Conservation (phyloP, 257 asterid species). For the Nicotiana noctiflora region DNA sequence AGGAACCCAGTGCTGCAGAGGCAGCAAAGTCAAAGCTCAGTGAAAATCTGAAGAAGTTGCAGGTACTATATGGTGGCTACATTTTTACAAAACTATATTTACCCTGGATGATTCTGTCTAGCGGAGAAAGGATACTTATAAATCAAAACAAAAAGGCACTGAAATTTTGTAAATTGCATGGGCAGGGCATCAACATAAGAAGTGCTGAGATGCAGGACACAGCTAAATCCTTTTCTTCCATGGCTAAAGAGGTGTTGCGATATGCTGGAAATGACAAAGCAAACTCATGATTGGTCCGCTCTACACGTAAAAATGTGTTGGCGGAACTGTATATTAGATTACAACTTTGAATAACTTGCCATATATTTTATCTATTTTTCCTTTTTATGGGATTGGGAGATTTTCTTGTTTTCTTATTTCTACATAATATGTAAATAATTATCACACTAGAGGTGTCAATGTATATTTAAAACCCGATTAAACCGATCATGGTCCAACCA, state of each 20-base stretch:
- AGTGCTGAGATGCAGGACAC: constrained; percentile 88
- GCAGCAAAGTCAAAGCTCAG: constrained; percentile 56
- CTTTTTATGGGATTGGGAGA: not conserved
- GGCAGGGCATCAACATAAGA: constrained; percentile 75
- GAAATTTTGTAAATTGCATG: not conserved
- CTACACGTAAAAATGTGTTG: not conserved
- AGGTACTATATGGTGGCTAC: constrained; percentile 39
- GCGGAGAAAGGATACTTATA: not conserved
- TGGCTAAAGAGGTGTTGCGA: constrained; percentile 80
- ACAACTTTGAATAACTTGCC: not conserved
- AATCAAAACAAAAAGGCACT: not conserved
- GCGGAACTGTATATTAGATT: not conserved
- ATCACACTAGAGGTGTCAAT: too few relatives aligned
- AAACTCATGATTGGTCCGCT: constrained; percentile 16
- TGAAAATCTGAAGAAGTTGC: constrained; percentile 76
- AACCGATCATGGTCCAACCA: too few relatives aligned
- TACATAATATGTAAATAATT: not conserved
- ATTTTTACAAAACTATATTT: not conserved
- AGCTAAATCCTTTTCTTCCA: constrained; percentile 68
- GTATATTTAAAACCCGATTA: too few relatives aligned
- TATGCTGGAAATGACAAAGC: constrained; percentile 52
- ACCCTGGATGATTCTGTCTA: not conserved
- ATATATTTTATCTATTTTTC: not conserved
- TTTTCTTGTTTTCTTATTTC: not conserved
- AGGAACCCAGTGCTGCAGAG: constrained; percentile 66